Conservation (phyloP, 1,284 basidiomycete species). For the Mycena citricolor region DNA sequence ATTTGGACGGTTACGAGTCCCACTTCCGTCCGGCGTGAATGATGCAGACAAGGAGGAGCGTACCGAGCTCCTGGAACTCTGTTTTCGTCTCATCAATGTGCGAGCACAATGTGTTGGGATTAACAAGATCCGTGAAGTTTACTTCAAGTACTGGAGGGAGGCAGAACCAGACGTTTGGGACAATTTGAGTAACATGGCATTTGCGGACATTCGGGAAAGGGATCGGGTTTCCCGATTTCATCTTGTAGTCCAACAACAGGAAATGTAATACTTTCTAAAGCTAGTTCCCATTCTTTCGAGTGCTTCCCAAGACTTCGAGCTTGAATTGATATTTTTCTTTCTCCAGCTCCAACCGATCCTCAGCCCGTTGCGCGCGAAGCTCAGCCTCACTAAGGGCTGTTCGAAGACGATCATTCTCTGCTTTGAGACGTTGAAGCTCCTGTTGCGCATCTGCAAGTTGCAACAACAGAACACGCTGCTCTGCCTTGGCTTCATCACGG, state of each 20-base stretch:
- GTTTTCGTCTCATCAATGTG: conserved; percentile 32
- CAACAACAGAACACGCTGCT: not conserved
- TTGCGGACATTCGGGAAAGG: conserved; percentile 25
- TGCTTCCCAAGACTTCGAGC: not conserved
- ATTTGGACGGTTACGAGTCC: conserved; percentile 37
- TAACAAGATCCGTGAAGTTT: conserved; percentile 36
- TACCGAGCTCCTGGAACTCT: conserved; percentile 28
- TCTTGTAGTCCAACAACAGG: no score
- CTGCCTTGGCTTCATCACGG: not conserved
- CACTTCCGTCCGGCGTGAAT: no score
- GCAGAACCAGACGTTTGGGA: conserved; percentile 28
- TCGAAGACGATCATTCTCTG: not conserved
- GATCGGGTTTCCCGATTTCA: conserved; percentile 34
- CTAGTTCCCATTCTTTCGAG: no score
- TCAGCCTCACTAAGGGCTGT: not conserved
- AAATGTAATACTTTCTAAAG: no score
- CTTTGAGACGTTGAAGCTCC: not conserved
- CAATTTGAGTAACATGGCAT: conserved; percentile 29
- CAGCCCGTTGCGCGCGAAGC: not conserved
- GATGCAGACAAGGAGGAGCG: conserved; percentile 23
- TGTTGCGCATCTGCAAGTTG: not conserved
- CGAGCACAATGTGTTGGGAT: conserved; percentile 30
- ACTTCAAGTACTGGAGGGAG: conserved; percentile 32
- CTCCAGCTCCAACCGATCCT: not conserved
- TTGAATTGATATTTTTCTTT: not conserved